Base-by-base conservation (phyloP, 345 rosid species). In the Carallia brachiata region DNA sequence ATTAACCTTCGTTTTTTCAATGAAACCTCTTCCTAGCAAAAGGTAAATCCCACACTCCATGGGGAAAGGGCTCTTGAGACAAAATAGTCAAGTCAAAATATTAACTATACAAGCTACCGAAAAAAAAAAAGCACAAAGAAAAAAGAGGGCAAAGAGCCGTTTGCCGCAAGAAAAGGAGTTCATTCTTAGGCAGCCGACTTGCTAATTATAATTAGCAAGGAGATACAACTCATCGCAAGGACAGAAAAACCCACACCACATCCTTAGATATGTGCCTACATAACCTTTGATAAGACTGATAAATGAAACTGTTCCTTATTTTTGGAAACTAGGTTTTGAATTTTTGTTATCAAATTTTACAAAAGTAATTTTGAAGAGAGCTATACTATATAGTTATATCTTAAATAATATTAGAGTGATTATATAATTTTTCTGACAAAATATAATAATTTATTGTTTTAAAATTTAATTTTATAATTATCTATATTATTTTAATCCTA, bases 71-170 rank as follows among this genome's bases (percentile, higher is more conserved):
- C 59, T 3, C 30, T 40, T 8, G 27, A 65, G 64, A 65, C 68
- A 77, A 60, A 8, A 12, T 39, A 60, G 70, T 55, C 17, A 62
- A 65, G 68, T 68, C 72, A 72, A 72, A 28, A 68, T 57, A 4
- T 55, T 23, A 50, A 72, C 60, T 31, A 7, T 28, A 67, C 64
- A 80, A 76, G 62, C 67, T 53, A 75, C 40, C 36, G n/a, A 68
- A 37, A 37, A 6, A 5, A 37, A 1, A 36, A 36, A 5, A 36
- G 7, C 4, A 36, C 0, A 40, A 39, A 39, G 10, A 4, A 40
- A 40, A 40, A 40, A 4, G 15, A 23, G 23, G 23, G 23, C 7
- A 17, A 61, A 18, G 37, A 64, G 61, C 66, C 78, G 66, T 75
- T 23, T 59, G 74, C 48, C 48, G 31, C 60, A 64, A 69, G 78